Evolutionary conservation across 768 basidiomycete genomes (phyloP).

Genomic region (Termitomyces sp.): DNA sequence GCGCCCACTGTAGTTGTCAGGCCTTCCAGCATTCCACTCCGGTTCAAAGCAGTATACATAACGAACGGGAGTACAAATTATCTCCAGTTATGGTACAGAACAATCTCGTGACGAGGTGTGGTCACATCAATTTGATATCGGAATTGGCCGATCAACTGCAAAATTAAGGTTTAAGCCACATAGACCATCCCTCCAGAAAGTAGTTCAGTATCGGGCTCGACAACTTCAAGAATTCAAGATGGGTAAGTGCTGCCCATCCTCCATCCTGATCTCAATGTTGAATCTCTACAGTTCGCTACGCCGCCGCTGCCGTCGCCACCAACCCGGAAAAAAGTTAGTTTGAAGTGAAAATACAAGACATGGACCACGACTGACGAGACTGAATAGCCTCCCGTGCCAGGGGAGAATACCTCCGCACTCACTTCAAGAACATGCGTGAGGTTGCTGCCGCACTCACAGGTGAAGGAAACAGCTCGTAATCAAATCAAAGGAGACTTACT

Average conservation of each 20-base stretch:
- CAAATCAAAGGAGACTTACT: slow-evolving; percentile 1
- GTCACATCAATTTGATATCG: slow-evolving; percentile 1
- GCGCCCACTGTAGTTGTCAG: neutral
- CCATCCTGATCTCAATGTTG: slow-evolving; percentile 15
- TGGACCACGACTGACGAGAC: slow-evolving; percentile 15
- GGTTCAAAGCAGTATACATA: too few species aligned
- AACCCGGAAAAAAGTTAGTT: slow-evolving; percentile 94
- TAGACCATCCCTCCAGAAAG: slow-evolving; percentile 11
- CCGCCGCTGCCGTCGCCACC: slow-evolving; percentile 76
- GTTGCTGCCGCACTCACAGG: slow-evolving; percentile 93
- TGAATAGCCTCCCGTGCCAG: slow-evolving; percentile 80
- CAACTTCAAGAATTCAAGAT: slow-evolving; percentile 59
- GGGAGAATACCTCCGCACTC: slow-evolving; percentile 96
- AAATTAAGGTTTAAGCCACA: slow-evolving; percentile 45
- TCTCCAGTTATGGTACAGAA: too few species aligned
- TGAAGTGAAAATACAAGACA: neutral
- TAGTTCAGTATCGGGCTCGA: slow-evolving; percentile 31
- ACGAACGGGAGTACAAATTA: too few species aligned
- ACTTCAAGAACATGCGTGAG: slow-evolving; percentile 99
- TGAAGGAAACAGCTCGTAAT: slow-evolving; percentile 28
- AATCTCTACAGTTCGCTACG: slow-evolving; percentile 76
- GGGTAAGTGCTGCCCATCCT: slow-evolving; percentile 42
- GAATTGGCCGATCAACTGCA: slow-evolving; percentile 27
- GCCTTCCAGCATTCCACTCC: too few species aligned
- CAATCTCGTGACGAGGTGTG: neutral